These are phyloP conservation scores for Xylaria telfairii DNA, from an alignment of 495 filamentous ascomycete species.

Conservation along the genomic window DNA sequence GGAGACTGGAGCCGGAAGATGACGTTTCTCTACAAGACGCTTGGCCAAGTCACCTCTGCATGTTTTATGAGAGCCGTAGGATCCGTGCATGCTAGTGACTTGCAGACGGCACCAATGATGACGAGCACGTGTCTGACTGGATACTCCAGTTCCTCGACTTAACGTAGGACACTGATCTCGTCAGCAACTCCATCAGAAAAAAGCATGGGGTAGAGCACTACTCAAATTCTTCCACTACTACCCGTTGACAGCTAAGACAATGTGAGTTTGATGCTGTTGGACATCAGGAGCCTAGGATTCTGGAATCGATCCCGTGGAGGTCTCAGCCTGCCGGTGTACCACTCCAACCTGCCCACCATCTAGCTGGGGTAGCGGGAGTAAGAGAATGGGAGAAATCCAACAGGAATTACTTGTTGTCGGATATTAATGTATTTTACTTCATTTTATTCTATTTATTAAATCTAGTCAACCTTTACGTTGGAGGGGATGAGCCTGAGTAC, in stretches of 20 bases:
- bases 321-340: conserved; percentile 7
- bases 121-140: conserved; percentile 8
- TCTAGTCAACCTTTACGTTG: background rate
- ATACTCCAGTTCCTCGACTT: conserved; percentile 7
- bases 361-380: background rate
- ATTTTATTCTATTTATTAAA: background rate
- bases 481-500: background rate
- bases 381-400: background rate
- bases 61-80: conserved; percentile 1
- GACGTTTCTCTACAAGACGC: background rate
- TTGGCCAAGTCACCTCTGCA: conserved; percentile 14
- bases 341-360: conserved; percentile 14
- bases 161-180: conserved; percentile 8
- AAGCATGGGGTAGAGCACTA: background rate
- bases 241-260: background rate
- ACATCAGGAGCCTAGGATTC: background rate
- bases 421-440: background rate
- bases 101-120: conserved; percentile 15
- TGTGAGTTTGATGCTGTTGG: conserved; percentile 10
- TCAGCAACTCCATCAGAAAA: conserved; percentile 6
- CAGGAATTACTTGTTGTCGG: background rate
- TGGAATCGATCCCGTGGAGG: background rate
- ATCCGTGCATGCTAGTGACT: conserved; percentile 15
- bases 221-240: background rate
- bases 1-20: background rate